Evolutionary conservation across 2,329 filamentous ascomycete genomes (phyloP), one percentile per base, ranked within the genome.

Genomic region (Talaromyces sp.): DNA sequence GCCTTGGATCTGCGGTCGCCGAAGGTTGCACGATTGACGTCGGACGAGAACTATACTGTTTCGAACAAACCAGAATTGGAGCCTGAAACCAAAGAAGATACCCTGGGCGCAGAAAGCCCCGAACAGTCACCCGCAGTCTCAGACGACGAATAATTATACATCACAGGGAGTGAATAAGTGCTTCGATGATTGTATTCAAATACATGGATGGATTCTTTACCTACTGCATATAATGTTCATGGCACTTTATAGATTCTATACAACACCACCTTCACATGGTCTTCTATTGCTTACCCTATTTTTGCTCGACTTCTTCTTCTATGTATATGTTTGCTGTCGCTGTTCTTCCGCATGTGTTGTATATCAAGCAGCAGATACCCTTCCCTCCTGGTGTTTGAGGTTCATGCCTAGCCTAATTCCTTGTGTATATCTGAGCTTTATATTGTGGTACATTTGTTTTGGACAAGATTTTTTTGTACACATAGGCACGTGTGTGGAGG

Each of bases 41-140:
- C 72, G 49, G 70, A 75, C 19, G 65, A 68, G 41, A 67, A 72
- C 14, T 74, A 76, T 60, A 63, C 74, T 16, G 70, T 71, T 52
- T 69, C 70, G 39, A 49, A 56, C 9, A 79, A 79, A 66, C 74
- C 75, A 31, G 78, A 79, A 67, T 66, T 79, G 66, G 75, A 78
- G 65, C 69, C 69, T 45, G 66, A 69, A 27, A 54, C 68, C 33
- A 72, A 72, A 66, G 69, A 62, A 49, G 60, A 68, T 52, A 60
- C 68, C 45, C 52, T 19, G 16, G 69, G 73, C 16, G 69, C 61
- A 37, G 69, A 70, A 62, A 75, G 71, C 60, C 71, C 71, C 66
- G 71, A 72, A 45, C 71, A 70, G 50, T 73, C 72, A 2, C 71
- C 73, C 11, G 71, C 73, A 49, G 69, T 68, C 41, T 74, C 75